A percentile compares a stretch with the other conserved stretches of the same genome.
Conservation (phyloP, 257 asterid genomes). For the Forsythia viridissima region DNA sequence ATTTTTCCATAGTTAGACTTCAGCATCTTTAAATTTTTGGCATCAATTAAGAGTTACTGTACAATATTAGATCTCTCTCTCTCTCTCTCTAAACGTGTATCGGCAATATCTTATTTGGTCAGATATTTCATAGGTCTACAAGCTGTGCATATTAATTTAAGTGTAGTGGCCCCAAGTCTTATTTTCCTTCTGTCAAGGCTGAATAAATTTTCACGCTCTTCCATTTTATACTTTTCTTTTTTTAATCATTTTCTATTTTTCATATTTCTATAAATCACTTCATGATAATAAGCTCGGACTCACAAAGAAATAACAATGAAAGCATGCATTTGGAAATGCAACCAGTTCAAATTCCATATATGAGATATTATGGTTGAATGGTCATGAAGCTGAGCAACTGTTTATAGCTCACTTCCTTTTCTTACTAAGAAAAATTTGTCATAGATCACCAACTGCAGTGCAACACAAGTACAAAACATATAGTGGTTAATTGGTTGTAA, state of each 20-base stretch:
- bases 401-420: background rate
- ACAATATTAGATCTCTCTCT: slow-evolving; percentile 1
- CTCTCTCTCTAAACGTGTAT: background rate
- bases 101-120: slow-evolving; percentile 3
- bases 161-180: background rate
- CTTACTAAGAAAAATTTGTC: background rate
- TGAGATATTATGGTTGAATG: background rate
- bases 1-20: slow-evolving; percentile 1
- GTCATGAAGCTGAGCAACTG: background rate
- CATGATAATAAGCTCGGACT: background rate
- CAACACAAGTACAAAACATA: background rate
- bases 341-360: background rate
- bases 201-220: background rate
- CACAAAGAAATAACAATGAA: background rate
- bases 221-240: background rate
- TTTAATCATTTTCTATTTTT: background rate
- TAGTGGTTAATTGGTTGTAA: background rate
- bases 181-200: background rate
- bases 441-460: background rate
- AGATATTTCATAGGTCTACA: background rate
- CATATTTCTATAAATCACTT: background rate
- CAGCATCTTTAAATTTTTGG: slow-evolving; percentile 21
- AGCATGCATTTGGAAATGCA: background rate
- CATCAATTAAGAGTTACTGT: background rate
- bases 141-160: background rate